Evolutionary conservation across 768 basidiomycete genomes (phyloP), one percentile per base, ranked within the genome.

Genomic region (Coprinellus micaceus): DNA sequence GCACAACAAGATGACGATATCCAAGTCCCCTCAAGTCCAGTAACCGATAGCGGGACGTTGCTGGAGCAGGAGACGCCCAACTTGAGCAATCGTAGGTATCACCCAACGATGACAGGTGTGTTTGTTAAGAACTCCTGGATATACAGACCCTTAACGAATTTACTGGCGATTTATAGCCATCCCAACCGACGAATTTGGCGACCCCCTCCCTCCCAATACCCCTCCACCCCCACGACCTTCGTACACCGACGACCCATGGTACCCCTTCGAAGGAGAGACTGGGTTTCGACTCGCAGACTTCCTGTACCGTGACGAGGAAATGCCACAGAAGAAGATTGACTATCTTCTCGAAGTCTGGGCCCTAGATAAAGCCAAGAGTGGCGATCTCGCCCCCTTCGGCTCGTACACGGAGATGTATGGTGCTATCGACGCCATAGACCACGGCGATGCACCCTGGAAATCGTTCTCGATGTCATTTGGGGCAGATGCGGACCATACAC

Each of bases 381-480:
- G 64, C 17, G 45, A 60, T 9, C 49, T 56, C 4, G 65, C 73
- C 4, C 73, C 73, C 0, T 78, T 75, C 51, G 19, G 43, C 0
- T 62, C 66, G 26, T 58, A 70, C 50, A 30, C 60, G 2, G 67
- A 77, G 19, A 25, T 77, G 7, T 68, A 74, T 37, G 28, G 37
- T 0, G 66, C 64, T 0, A 77, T 80, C 25, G 72, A 79, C 46
- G 53, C 54, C 0, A 76, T 70, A 19, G 51, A 46, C 5, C 52
- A 66, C 22, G 74, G 75, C 9, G 71, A 72, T 30, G 66, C 66
- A 5, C 69, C 74, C 0, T 80, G 77, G 77, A 21, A 68, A 4
- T 63, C 61, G 1, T 73, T 78, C 52, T 51, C 60, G 1, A 44
- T 72, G 10, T 45, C 55, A 7, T 76, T 73, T 28, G n/a, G 62